Percentiles rank a stretch among this genome's conserved stretches.
These are phyloP conservation scores for Elsinoe perseae DNA, from an alignment of 2,329 filamentous ascomycete genomes.

Conservation along the genomic window DNA sequence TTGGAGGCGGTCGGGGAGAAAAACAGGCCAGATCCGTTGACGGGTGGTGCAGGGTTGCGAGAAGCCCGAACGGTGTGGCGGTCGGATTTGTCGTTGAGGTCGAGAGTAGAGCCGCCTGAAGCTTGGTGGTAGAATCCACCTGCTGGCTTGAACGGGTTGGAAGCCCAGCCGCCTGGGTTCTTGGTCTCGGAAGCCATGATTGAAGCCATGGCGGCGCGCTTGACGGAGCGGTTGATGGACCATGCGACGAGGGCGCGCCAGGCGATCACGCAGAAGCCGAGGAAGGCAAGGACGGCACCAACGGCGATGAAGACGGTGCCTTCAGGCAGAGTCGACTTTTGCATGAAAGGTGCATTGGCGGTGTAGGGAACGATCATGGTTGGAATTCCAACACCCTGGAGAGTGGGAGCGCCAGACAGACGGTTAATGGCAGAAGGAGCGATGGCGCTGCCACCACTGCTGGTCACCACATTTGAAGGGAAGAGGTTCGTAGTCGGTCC, in stretches of 20 bases:
- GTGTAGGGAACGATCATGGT: conserved; percentile 73
- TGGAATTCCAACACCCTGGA: conserved; percentile 54
- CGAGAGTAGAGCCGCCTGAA: conserved; percentile 40
- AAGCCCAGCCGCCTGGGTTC: conserved; percentile 23
- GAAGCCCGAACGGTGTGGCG: conserved; percentile 2
- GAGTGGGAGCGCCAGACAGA: conserved; percentile 43
- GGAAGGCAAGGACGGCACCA: conserved; percentile 75
- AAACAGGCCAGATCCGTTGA: conserved; percentile 60
- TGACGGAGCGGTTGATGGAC: conserved; percentile 84
- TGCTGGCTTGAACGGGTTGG: conserved; percentile 46
- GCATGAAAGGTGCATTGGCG: conserved; percentile 81
- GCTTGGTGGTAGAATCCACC: conserved; percentile 58
- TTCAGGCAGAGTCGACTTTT: conserved; percentile 73
- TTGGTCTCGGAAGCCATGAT: conserved; percentile 56
- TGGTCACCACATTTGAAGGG: conserved; percentile 20
- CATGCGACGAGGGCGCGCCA: conserved; percentile 87
- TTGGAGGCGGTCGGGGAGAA: conserved; percentile 82
- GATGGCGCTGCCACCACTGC: conserved; percentile 23
- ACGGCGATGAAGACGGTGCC: conserved; percentile 96
- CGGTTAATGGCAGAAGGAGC: conserved; percentile 16
- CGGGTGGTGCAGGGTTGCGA: neutral
- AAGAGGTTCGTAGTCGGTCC: conserved; percentile 22
- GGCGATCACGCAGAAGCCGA: conserved; percentile 70
- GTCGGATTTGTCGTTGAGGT: conserved; percentile 21
- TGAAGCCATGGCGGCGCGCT: conserved; percentile 71